Conservation (phyloP, 1,284 basidiomycete genomes). For the Trichosporon ovoides region DNA sequence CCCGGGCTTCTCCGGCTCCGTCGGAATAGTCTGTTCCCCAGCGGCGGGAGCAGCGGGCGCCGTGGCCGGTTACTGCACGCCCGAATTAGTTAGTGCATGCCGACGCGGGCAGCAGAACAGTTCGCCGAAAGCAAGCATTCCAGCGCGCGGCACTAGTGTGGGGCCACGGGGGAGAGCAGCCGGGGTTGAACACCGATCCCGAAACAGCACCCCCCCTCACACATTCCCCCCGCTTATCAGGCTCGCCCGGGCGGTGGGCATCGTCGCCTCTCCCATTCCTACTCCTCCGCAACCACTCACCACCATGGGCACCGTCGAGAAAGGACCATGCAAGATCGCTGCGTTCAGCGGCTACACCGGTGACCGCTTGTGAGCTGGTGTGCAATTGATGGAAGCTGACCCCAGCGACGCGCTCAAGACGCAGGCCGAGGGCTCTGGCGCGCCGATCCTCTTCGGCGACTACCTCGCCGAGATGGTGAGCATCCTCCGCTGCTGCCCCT, state of each 20-base stretch:
- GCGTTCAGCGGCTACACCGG: slow-evolving; percentile 19
- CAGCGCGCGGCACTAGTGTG: neutral
- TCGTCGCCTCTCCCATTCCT: neutral
- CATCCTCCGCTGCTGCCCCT: neutral
- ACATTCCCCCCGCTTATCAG: neutral
- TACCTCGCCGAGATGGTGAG: slow-evolving; percentile 23
- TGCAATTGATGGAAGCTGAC: neutral
- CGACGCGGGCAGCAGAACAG: no score
- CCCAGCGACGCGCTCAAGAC: slow-evolving; percentile 12
- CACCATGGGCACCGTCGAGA: neutral
- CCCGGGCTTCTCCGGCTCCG: no score
- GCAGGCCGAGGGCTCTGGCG: slow-evolving; percentile 12
- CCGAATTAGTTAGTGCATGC: no score
- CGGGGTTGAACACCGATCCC: neutral
- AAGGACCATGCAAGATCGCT: slow-evolving; percentile 17
- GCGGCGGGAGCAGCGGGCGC: no score
- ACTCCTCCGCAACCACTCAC: neutral
- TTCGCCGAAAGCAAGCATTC: no score
- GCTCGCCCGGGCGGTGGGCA: neutral
- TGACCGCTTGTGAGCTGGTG: slow-evolving; percentile 4
- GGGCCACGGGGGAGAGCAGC: neutral
- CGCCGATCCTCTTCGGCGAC: slow-evolving; percentile 20
- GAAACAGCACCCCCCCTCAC: no score
- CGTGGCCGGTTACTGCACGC: no score
- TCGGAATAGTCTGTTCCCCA: no score